phyloP scores from a whole-genome alignment of 192 early-diverging fungal genomes.

The Irineochytrium annulatum region DNA sequence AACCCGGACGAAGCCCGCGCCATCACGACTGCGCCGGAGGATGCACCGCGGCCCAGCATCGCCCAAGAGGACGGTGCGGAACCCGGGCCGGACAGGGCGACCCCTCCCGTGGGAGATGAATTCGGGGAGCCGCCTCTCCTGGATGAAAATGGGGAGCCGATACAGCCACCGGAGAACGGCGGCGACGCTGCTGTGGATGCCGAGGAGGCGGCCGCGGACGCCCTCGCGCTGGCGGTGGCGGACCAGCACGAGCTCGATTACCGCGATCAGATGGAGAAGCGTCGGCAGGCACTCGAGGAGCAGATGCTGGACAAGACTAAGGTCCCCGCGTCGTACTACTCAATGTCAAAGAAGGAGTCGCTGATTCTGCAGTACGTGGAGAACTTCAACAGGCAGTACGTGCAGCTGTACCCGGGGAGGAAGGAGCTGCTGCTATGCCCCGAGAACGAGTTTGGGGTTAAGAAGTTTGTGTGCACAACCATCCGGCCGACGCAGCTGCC shows the following conservation, averaged over 20 bases:
- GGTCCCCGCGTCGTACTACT: constrained; percentile 42
- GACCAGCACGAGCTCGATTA: constrained; percentile 41
- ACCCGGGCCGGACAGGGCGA: no score
- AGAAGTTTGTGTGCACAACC: constrained; percentile 56
- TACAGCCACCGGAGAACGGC: no score
- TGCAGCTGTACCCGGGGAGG: constrained; percentile 50
- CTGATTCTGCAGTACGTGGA: constrained; percentile 48
- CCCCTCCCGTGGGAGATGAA: no score
- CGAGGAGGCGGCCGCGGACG: no score
- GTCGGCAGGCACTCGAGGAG: constrained; percentile 16
- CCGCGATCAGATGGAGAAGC: constrained; percentile 28
- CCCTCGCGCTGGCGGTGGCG: no score
- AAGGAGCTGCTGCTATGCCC: constrained; percentile 46
- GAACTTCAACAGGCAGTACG: constrained; percentile 56
- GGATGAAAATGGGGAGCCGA: no score
- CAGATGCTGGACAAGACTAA: constrained; percentile 37
- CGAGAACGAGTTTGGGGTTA: constrained; percentile 51
- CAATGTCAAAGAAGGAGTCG: constrained; percentile 42
- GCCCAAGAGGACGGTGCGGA: no score
- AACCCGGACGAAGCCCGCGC: no score
- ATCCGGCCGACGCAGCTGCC: constrained; percentile 52
- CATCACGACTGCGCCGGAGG: no score
- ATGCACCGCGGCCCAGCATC: no score
- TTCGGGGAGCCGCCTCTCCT: no score
- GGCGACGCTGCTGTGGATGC: no score